Conservation (phyloP, 2,329 filamentous ascomycete species). For the Cytospora piceicola region DNA sequence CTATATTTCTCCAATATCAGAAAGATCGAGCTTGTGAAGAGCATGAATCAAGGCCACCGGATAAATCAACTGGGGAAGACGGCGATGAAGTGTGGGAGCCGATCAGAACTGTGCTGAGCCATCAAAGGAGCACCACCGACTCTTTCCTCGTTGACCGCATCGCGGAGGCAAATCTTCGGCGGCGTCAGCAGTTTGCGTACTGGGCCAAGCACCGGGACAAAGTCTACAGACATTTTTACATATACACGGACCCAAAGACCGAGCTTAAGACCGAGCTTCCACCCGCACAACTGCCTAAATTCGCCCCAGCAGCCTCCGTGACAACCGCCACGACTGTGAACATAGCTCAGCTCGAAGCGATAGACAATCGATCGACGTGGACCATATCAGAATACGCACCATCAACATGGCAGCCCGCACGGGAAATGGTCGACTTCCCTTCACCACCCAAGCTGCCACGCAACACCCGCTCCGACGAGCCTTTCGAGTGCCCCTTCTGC, state of each 20-base stretch:
- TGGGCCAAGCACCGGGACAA: constrained; percentile 15
- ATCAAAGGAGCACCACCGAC: background rate
- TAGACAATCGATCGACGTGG: constrained; percentile 5
- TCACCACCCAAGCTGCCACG: background rate
- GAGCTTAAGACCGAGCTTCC: constrained; percentile 6
- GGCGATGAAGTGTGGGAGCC: constrained; percentile 14
- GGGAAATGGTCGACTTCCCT: background rate
- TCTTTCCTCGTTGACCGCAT: constrained; percentile 15
- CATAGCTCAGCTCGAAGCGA: background rate
- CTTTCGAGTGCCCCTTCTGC: constrained; percentile 18
- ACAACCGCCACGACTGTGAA: constrained; percentile 8
- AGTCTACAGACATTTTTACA: constrained; percentile 1
- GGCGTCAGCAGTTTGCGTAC: constrained; percentile 17
- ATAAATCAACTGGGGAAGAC: background rate
- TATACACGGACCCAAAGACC: background rate
- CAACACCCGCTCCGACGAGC: background rate
- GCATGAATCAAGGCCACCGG: background rate
- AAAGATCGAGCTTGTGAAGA: background rate
- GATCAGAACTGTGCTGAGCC: background rate
- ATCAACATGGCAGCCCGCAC: background rate
- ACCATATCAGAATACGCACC: constrained; percentile 8
- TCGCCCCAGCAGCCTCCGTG: background rate
- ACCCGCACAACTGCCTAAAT: background rate
- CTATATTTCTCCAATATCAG: constrained; percentile 10
- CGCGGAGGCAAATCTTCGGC: constrained; percentile 5